A percentile compares a stretch with the other conserved stretches of the same genome.
Conservation (phyloP, 805 yeast genomes). For the Hanseniaspora lindneri region DNA sequence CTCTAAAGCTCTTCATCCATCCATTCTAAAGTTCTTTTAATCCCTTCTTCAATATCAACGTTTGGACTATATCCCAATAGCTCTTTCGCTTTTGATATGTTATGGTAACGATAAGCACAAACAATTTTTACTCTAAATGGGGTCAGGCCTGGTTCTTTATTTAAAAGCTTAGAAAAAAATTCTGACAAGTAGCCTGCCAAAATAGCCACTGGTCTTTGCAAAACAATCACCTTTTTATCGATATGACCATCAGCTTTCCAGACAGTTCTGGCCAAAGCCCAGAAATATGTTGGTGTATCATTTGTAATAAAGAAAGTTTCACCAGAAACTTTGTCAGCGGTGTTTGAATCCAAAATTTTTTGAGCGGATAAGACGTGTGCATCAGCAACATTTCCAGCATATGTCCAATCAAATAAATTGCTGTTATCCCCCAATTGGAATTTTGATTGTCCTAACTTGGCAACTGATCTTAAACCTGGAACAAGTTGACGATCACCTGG, state of each 20-base stretch:
- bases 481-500: constrained; percentile 97
- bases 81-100: constrained; percentile 73
- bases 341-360: constrained; percentile 42
- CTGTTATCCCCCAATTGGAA: constrained; percentile 91
- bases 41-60: constrained; percentile 69
- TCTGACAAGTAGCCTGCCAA: constrained; percentile 72
- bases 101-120: constrained; percentile 88
- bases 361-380: constrained; percentile 89
- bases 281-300: constrained; percentile 88
- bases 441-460: constrained; percentile 72
- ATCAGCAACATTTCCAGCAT: constrained; percentile 96
- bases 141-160: constrained; percentile 86
- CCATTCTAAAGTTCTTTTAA: constrained; percentile 70
- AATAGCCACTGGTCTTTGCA: constrained; percentile 66
- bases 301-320: constrained; percentile 84
- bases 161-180: constrained; percentile 51
- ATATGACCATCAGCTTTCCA: constrained; percentile 94
- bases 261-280: constrained; percentile 92
- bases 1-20: constrained; percentile 53
- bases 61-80: constrained; percentile 69
- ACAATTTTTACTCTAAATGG: constrained; percentile 89
- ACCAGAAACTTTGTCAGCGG: constrained; percentile 51
- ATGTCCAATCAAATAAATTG: constrained; percentile 91
- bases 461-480: constrained; percentile 79
- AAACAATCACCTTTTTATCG: constrained; percentile 54